These are phyloP conservation scores for Colletotrichum zoysiae DNA, from an alignment of 2,329 filamentous ascomycete genomes.

Conservation along the genomic window DNA sequence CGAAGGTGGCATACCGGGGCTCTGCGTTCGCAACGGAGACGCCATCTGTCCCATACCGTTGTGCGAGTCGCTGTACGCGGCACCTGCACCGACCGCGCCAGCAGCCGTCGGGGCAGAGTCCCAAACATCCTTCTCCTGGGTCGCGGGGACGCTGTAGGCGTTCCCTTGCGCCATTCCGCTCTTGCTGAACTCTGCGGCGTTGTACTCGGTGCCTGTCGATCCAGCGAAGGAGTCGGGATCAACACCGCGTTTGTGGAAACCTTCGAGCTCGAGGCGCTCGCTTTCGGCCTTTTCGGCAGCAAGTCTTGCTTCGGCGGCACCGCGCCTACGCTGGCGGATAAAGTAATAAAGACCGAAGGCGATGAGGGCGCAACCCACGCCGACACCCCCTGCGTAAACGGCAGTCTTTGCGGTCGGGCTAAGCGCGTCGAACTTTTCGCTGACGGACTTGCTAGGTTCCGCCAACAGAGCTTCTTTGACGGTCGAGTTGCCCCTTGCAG, in stretches of 20 bases:
- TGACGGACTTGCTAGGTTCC: slow-evolving; percentile 57
- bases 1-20: slow-evolving; percentile 39
- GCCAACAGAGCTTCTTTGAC: slow-evolving; percentile 59
- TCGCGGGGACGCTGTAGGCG: slow-evolving; percentile 50
- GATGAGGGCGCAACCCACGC: slow-evolving; percentile 58
- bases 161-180: slow-evolving; percentile 47
- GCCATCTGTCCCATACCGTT: slow-evolving; percentile 19
- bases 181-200: slow-evolving; percentile 49
- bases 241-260: slow-evolving; percentile 61
- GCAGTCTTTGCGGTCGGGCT: slow-evolving; percentile 63
- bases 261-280: slow-evolving; percentile 65
- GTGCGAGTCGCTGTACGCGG: slow-evolving; percentile 28
- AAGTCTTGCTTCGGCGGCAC: slow-evolving; percentile 63
- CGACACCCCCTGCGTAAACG: slow-evolving; percentile 64
- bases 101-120: slow-evolving; percentile 42
- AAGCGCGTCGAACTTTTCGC: slow-evolving; percentile 68
- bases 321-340: slow-evolving; percentile 66
- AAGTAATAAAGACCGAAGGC: slow-evolving; percentile 64
- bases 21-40: slow-evolving; percentile 38
- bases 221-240: slow-evolving; percentile 61
- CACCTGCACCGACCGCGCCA: slow-evolving; percentile 39
- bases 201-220: slow-evolving; percentile 53
- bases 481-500: slow-evolving; percentile 68
- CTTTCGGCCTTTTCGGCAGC: slow-evolving; percentile 59
- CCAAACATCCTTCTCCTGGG: slow-evolving; percentile 48